Conservation (phyloP, 345 rosid genomes). For the Populus simonii region DNA sequence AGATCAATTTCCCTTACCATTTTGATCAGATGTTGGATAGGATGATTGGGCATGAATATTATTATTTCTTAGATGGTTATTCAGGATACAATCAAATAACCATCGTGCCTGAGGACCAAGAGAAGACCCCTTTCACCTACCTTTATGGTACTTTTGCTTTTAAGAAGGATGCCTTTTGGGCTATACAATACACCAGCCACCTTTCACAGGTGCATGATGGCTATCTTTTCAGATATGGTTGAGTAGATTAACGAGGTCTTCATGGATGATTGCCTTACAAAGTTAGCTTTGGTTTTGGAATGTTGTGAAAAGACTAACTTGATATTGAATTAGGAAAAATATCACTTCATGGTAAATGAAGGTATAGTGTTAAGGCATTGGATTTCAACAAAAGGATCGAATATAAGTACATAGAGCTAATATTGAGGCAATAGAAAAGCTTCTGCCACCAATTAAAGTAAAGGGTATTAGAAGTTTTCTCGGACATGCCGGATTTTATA, state of each 20-base stretch:
- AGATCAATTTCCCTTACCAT: not conserved
- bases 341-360: not conserved
- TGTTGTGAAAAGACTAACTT: too few relatives aligned
- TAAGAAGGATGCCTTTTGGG: too few relatives aligned
- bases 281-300: not conserved
- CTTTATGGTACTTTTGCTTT: too few relatives aligned
- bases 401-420: too few relatives aligned
- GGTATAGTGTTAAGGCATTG: too few relatives aligned
- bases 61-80: not conserved
- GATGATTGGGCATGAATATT: not conserved
- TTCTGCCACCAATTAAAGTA: too few relatives aligned
- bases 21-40: not conserved
- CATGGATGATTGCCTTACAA: too few relatives aligned
- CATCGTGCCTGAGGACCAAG: not conserved
- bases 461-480: not conserved
- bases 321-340: not conserved
- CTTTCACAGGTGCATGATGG: not conserved
- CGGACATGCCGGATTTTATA: not conserved
- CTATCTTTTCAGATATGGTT: not conserved
- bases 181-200: rapidly evolving
- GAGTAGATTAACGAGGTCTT: not conserved
- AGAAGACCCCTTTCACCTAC: not conserved
- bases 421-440: too few relatives aligned
- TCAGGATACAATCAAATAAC: not conserved
- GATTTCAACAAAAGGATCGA: too few relatives aligned